phyloP scores from a whole-genome alignment of 352 stramenopile species.

The Pythium brassicae region DNA sequence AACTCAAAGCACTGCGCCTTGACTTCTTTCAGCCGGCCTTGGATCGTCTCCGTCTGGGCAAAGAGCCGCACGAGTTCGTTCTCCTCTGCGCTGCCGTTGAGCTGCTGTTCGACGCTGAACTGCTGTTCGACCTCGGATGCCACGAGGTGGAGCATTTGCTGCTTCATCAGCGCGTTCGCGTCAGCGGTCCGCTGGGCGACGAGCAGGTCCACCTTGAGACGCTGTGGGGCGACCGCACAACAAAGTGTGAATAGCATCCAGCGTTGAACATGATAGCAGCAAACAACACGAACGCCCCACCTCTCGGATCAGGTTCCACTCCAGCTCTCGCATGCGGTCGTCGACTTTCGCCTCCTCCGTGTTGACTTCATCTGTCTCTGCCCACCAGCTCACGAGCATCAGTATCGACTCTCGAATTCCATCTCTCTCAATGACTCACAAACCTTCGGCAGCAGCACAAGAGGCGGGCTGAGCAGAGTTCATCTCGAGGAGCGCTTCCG shows the following conservation, averaged over 20 bases:
- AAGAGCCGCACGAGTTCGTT: slow-evolving; percentile 47
- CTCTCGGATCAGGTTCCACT: slow-evolving; percentile 60
- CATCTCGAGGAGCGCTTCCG: slow-evolving; percentile 58
- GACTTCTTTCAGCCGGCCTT: slow-evolving; percentile 49
- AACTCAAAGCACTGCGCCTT: slow-evolving; percentile 73
- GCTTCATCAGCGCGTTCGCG: slow-evolving; percentile 50
- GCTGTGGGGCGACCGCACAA: slow-evolving; percentile 16
- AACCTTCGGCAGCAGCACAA: neutral
- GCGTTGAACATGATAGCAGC: neutral
- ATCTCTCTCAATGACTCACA: neutral
- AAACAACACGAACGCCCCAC: slow-evolving; percentile 12
- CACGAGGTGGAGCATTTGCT: slow-evolving; percentile 61
- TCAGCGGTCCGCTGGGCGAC: slow-evolving; percentile 67
- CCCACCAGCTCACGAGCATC: neutral
- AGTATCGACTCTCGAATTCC: neutral
- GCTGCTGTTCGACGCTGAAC: neutral
- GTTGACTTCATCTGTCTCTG: slow-evolving; percentile 3
- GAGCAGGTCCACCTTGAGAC: slow-evolving; percentile 72
- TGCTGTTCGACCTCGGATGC: slow-evolving; percentile 28
- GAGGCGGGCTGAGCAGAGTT: slow-evolving; percentile 12
- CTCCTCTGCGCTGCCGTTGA: slow-evolving; percentile 15
- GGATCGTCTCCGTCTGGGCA: slow-evolving; percentile 37
- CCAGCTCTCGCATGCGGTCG: slow-evolving; percentile 36
- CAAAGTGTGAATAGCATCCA: neutral
- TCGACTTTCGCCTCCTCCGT: neutral